phyloP scores from a whole-genome alignment of 768 basidiomycete species.

The Termitomyces sp. region DNA sequence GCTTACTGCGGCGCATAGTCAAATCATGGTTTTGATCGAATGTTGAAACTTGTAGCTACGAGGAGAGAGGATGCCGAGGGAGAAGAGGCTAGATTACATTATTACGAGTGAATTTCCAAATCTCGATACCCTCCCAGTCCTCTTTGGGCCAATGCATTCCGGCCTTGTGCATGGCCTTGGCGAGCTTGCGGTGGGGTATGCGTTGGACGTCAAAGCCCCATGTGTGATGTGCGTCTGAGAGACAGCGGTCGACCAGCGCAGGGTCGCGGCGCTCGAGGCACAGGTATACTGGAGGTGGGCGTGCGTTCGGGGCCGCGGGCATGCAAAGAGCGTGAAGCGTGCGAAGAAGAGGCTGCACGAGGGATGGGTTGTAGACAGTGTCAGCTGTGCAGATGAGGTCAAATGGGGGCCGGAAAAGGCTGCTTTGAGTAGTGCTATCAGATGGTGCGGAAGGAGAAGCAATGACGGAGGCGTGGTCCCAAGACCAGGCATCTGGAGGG shows the following conservation, averaged over 20 bases:
- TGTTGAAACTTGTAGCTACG: slow-evolving; percentile 54
- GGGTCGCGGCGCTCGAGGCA: slow-evolving; percentile 82
- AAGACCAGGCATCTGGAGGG: slow-evolving; percentile 52
- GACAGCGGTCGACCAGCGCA: slow-evolving; percentile 52
- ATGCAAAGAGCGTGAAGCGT: slow-evolving; percentile 56
- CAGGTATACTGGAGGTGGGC: slow-evolving; percentile 52
- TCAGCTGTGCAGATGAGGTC: slow-evolving; percentile 83
- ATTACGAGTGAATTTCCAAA: slow-evolving; percentile 57
- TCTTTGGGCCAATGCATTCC: slow-evolving; percentile 58
- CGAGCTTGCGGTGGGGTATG: slow-evolving; percentile 57
- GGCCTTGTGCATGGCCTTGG: slow-evolving; percentile 57
- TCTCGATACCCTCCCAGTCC: slow-evolving; percentile 82
- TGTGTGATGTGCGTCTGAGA: slow-evolving; percentile 50
- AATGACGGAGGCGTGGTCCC: slow-evolving; percentile 42
- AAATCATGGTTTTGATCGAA: slow-evolving; percentile 74
- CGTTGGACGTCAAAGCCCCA: slow-evolving; percentile 62
- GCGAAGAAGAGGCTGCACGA: slow-evolving; percentile 68
- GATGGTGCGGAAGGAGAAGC: slow-evolving; percentile 26
- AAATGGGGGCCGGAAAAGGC: slow-evolving; percentile 52
- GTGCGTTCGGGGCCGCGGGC: slow-evolving; percentile 24
- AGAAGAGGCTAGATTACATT: not conserved
- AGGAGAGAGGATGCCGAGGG: slow-evolving; percentile 50
- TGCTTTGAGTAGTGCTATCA: not conserved
- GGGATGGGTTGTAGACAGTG: slow-evolving; percentile 66
- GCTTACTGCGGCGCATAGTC: slow-evolving; percentile 37